phyloP scores from a whole-genome alignment of 2,329 filamentous ascomycete species.

The Cercospora sp. region DNA sequence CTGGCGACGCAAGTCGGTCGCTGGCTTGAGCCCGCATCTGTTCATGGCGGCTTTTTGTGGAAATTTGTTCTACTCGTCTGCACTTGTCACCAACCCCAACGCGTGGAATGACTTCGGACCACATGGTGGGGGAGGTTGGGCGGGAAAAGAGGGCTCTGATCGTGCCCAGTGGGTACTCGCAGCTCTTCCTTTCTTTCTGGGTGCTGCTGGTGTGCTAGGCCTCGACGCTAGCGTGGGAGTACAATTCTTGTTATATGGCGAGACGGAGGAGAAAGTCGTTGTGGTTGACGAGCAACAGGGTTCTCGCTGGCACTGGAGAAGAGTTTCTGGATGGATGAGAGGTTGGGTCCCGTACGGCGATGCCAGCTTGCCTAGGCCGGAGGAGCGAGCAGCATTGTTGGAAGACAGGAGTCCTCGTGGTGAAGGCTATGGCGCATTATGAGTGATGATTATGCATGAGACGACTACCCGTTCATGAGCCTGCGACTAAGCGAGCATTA shows the following conservation, averaged over 20 bases:
- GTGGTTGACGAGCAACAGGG: slow-evolving; percentile 49
- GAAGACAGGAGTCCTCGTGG: slow-evolving; percentile 12
- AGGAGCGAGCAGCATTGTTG: slow-evolving; percentile 27
- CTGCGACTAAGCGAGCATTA: not conserved
- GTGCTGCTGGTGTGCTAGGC: slow-evolving; percentile 63
- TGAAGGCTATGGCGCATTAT: slow-evolving; percentile 29
- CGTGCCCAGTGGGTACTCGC: slow-evolving; percentile 58
- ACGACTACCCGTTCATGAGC: not conserved
- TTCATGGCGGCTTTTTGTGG: slow-evolving; percentile 68
- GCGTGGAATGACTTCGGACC: slow-evolving; percentile 60
- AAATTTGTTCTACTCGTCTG: slow-evolving; percentile 66
- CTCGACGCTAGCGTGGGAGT: slow-evolving; percentile 63
- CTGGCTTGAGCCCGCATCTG: slow-evolving; percentile 62
- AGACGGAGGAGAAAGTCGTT: slow-evolving; percentile 48
- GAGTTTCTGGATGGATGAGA: slow-evolving; percentile 65
- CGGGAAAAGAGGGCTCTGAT: slow-evolving; percentile 55
- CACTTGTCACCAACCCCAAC: slow-evolving; percentile 63
- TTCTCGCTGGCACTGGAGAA: slow-evolving; percentile 49
- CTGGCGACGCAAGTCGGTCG: slow-evolving; percentile 61
- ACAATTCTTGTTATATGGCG: slow-evolving; percentile 62
- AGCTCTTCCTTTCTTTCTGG: slow-evolving; percentile 64
- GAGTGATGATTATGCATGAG: slow-evolving; percentile 7
- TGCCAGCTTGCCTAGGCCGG: slow-evolving; percentile 38
- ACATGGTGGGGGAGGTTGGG: slow-evolving; percentile 60
- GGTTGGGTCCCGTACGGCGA: slow-evolving; percentile 60